phyloP scores from a whole-genome alignment of 2,329 filamentous ascomycete species.

The Alternaria sp. region DNA sequence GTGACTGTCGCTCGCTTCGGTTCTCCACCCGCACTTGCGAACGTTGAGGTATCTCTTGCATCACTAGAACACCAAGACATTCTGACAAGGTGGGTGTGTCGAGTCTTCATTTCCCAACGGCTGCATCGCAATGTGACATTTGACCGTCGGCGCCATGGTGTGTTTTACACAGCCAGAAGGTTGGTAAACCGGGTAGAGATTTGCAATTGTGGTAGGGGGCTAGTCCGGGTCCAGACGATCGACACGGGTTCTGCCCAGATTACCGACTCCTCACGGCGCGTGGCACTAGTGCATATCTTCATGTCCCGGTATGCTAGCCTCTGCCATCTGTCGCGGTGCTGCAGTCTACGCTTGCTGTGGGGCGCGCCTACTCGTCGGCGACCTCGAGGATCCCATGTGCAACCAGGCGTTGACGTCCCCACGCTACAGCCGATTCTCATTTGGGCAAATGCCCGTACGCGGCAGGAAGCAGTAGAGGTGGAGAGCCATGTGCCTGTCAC shows the following conservation, averaged over 20 bases:
- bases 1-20: not conserved
- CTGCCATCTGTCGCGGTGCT: not conserved
- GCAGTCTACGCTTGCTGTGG: conserved; percentile 6
- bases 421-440: conserved; percentile 17
- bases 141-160: conserved; percentile 11
- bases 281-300: conserved; percentile 7
- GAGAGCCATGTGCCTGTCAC: conserved; percentile 15
- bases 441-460: conserved; percentile 14
- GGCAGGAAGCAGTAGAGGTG: conserved; percentile 6
- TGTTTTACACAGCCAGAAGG: not conserved
- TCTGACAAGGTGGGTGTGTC: conserved; percentile 3
- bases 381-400: conserved; percentile 32
- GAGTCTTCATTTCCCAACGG: conserved; percentile 17
- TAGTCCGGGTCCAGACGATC: conserved; percentile 29
- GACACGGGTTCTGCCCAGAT: conserved; percentile 30
- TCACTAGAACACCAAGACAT: not conserved
- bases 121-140: conserved; percentile 8
- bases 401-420: conserved; percentile 17
- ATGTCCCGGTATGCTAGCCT: conserved; percentile 5
- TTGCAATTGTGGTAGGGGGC: conserved; percentile 10
- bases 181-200: conserved; percentile 18
- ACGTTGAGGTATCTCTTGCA: conserved; percentile 1
- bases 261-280: conserved; percentile 24
- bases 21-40: conserved; percentile 9
- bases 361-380: conserved; percentile 22